Percentiles rank a stretch among this genome's conserved stretches.
These are phyloP conservation scores for Cerrena zonata DNA, from an alignment of 1,284 basidiomycete species.

Conservation along the genomic window DNA sequence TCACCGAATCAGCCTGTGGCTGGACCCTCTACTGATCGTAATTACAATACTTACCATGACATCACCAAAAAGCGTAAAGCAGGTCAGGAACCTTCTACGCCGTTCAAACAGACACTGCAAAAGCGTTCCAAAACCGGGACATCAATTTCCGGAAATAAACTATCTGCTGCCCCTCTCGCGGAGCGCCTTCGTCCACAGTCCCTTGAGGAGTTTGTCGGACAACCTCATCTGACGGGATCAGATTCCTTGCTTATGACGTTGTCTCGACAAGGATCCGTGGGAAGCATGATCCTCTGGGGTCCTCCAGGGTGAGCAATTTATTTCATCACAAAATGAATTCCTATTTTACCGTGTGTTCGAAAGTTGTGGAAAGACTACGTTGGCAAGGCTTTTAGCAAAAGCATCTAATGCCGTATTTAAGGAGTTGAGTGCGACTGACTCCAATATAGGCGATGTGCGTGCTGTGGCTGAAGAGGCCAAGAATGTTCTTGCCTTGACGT, in stretches of 20 bases:
- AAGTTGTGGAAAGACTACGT: slow-evolving; percentile 75
- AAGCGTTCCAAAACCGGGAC: slow-evolving; percentile 26
- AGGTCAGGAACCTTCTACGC: slow-evolving; percentile 14
- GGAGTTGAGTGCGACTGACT: slow-evolving; percentile 71
- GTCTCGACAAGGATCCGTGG: slow-evolving; percentile 42
- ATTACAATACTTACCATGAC: no score
- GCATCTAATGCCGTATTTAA: slow-evolving; percentile 60
- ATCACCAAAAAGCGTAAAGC: slow-evolving; percentile 27
- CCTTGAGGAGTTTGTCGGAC: slow-evolving; percentile 66
- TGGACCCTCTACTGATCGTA: slow-evolving; percentile 11
- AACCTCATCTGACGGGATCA: slow-evolving; percentile 52
- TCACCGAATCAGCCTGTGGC: slow-evolving; percentile 6
- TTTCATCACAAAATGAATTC: not conserved
- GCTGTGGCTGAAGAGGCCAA: slow-evolving; percentile 79
- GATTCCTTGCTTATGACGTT: slow-evolving; percentile 50
- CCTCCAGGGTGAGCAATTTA: slow-evolving; percentile 53
- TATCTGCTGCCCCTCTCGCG: slow-evolving; percentile 49
- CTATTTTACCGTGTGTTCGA: not conserved
- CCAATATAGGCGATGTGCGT: slow-evolving; percentile 76
- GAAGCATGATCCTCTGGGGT: slow-evolving; percentile 70
- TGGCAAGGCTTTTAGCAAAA: slow-evolving; percentile 66
- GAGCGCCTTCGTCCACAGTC: slow-evolving; percentile 58
- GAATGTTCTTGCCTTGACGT: slow-evolving; percentile 61
- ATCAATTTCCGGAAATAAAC: slow-evolving; percentile 20
- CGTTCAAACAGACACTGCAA: slow-evolving; percentile 13